Percentiles rank a stretch among this genome's conserved stretches.
Conservation (phyloP, 2,329 filamentous ascomycete genomes). For the Colletotrichum sublineola region DNA sequence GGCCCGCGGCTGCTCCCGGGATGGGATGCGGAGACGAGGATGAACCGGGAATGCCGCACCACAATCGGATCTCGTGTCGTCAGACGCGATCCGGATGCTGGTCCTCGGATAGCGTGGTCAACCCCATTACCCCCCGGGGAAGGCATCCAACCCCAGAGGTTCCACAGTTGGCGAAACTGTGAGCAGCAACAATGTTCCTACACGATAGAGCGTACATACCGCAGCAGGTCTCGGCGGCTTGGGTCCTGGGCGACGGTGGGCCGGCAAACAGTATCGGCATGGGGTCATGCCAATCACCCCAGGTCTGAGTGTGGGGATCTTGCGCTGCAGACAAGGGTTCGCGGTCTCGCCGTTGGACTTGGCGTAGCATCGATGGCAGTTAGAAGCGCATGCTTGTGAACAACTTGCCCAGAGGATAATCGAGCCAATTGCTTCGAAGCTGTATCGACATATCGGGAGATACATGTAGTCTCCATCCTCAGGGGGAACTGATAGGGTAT, state of each 20-base stretch:
- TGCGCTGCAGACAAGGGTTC: neutral
- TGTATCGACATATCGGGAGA: neutral
- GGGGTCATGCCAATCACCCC: neutral
- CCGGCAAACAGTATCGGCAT: neutral
- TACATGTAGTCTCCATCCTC: neutral
- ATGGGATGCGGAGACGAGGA: neutral
- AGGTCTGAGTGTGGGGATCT: neutral
- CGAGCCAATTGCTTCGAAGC: no score
- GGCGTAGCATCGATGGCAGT: neutral
- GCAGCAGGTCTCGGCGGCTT: neutral
- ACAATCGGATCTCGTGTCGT: neutral
- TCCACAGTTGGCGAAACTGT: neutral
- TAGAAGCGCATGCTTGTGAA: neutral
- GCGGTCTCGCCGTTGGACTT: neutral
- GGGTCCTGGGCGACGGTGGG: neutral
- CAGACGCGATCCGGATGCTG: neutral
- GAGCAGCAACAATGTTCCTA: neutral
- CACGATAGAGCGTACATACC: neutral
- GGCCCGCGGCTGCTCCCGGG: neutral
- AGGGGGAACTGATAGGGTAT: neutral
- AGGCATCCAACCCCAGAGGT: conserved; percentile 8
- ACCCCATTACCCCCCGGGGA: conserved; percentile 2
- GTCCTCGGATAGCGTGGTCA: neutral
- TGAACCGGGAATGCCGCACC: neutral
- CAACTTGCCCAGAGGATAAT: neutral